phyloP scores from a whole-genome alignment of 106 monocot genomes.

The Dioscorea zingiberensis region DNA sequence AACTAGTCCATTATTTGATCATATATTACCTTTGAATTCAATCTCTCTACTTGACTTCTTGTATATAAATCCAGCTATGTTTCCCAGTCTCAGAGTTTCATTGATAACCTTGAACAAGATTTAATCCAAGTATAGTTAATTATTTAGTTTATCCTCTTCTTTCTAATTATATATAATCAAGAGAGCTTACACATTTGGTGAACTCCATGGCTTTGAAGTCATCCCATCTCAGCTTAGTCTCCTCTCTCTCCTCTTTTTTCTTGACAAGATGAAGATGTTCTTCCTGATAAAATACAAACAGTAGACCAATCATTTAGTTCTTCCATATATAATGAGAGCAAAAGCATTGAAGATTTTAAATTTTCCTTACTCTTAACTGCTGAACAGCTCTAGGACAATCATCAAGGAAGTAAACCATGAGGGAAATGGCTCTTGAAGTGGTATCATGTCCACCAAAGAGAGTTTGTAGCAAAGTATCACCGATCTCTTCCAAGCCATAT shows the following conservation, averaged over 20 bases:
- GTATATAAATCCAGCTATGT: neutral
- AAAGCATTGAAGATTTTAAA: neutral
- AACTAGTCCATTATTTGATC: neutral
- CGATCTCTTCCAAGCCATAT: neutral
- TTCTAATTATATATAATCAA: neutral
- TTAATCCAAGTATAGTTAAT: neutral
- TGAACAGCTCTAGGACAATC: conserved; percentile 5
- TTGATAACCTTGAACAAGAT: neutral
- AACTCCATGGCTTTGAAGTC: conserved; percentile 6
- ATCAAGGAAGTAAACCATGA: conserved; percentile 1
- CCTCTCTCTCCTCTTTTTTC: neutral
- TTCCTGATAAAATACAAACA: neutral
- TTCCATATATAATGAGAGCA: neutral
- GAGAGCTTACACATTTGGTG: neutral
- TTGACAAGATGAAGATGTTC: neutral
- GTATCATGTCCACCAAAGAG: neutral
- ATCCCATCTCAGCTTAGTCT: conserved; percentile 3
- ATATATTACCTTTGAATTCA: conserved; percentile 6
- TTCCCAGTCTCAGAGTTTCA: conserved; percentile 6
- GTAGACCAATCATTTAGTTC: neutral
- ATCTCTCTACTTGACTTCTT: neutral
- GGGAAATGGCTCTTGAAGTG: neutral
- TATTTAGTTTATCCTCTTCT: neutral
- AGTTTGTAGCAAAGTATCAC: neutral
- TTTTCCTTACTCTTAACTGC: neutral